Base-by-base conservation (phyloP, 257 asterid genomes). In the Solanum pinnatisectum region DNA sequence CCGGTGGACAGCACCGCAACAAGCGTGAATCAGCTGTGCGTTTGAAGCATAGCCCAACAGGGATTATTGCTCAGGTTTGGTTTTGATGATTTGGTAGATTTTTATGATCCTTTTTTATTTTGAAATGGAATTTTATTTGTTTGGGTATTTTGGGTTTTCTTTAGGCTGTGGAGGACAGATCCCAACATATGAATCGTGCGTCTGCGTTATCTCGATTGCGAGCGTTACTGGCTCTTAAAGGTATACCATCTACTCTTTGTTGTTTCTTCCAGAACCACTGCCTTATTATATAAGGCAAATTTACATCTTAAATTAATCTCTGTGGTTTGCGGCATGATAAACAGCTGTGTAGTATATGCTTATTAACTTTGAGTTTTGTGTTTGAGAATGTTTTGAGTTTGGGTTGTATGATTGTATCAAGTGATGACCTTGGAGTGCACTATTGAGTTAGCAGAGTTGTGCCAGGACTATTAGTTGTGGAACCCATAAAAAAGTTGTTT, bases 1-100 rank as follows among this genome's bases (percentile, higher is more conserved):
- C 98, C 2, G 99, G 99, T 40, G 99, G 99, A 60, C 99, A 97
- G 90, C 99, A 97, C 92, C 98, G 99, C 36, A 97, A 97, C 93
- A 97, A 97, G 93, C 95, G 98, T 18, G 99, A 97, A 91, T 92
- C 99, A 49, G 98, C 99, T 71, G 99, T 97, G 89, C 99, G 99
- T 84, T 92, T 97, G 87, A 97, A 96, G 94, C 99, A 97, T 91
- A 93, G 92, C 30, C 99, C 98, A 9, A 95, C 98, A 1, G 98
- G 98, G 89, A 93, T 96, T 87, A 85, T 88, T 70, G 95, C 98
- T 85, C 99, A 97, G 98, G 99, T 27, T 78, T 49, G 36, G 10
- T 79, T 49, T 67, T 18, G 10, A 5, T 44, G 13, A 8, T 83
- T 71, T 65, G 32, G 1, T 83, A 11, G 23, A 23, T 68, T 23